phyloP scores from a whole-genome alignment of 2,329 filamentous ascomycete species.

The Penicillium digitatum region DNA sequence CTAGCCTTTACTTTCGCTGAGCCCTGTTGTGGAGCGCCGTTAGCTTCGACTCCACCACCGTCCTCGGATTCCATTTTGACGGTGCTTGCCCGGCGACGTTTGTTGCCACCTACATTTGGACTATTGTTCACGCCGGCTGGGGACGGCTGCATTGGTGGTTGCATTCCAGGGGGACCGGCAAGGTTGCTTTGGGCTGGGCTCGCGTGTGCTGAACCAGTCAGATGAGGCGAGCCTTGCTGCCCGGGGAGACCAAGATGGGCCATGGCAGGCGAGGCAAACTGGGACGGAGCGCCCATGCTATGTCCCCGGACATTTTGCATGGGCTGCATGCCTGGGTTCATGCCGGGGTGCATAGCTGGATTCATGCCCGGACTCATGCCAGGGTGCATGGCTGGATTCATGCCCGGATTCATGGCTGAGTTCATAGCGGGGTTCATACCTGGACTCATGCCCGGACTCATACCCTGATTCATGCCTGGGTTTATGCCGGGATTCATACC shows the following conservation, averaged over 20 bases:
- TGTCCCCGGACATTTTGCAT: slow-evolving; percentile 41
- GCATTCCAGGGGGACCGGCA: slow-evolving; percentile 52
- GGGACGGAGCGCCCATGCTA: slow-evolving; percentile 46
- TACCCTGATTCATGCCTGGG: neutral
- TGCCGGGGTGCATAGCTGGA: slow-evolving; percentile 1
- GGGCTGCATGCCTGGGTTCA: slow-evolving; percentile 36
- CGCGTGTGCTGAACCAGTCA: slow-evolving; percentile 49
- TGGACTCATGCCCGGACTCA: neutral
- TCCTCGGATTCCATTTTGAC: slow-evolving; percentile 59
- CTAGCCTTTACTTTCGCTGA: slow-evolving; percentile 46
- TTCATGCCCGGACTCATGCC: neutral
- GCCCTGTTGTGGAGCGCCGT: slow-evolving; percentile 40
- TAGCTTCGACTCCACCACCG: slow-evolving; percentile 46
- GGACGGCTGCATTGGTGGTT: slow-evolving; percentile 54
- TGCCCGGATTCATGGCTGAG: neutral
- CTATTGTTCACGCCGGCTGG: slow-evolving; percentile 59
- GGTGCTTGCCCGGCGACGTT: slow-evolving; percentile 56
- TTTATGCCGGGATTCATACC: neutral
- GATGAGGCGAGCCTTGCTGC: slow-evolving; percentile 49
- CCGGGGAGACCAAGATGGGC: slow-evolving; percentile 50
- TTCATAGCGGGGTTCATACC: neutral
- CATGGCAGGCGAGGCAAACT: slow-evolving; percentile 58
- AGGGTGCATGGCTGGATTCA: slow-evolving; percentile 21
- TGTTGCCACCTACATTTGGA: slow-evolving; percentile 55
- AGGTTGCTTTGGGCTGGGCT: slow-evolving; percentile 46